Base-by-base conservation (phyloP, 2,329 filamentous ascomycete species). In the Diaporthe sp. region DNA sequence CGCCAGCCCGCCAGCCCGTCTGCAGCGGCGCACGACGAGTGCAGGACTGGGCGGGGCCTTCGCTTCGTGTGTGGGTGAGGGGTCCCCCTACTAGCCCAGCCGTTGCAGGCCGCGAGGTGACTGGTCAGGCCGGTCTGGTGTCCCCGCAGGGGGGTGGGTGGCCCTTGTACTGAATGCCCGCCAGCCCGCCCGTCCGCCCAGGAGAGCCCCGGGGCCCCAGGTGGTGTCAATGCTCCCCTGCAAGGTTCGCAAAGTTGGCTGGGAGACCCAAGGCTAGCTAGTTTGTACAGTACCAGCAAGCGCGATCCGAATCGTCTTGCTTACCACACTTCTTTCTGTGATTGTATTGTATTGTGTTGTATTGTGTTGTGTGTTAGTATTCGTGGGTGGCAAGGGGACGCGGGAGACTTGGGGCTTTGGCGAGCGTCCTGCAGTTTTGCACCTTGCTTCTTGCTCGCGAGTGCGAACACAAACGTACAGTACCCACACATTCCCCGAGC, bases 51-150 rank as follows among this genome's bases (percentile, higher is more conserved):
- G 56, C 56, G 70, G 70, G 70, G 70, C 56, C 47, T 35, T 68
- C 47, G 50, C 56, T 53, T 71, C 32, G 69, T n/a, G 44, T 42
- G 35, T 71, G 56, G 35, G 69, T 65, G 70, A 71, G 70, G 70
- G 70, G 56, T 25, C 55, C 47, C 47, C 63, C 63, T 68, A 68
- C 63, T 68, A 68, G 63, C 70, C 70, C 59, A 71, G 70, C 70
- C 70, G 70, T 71, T 71, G 44, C 70, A 61, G 59, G 30, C 70
- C 59, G 56, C 7, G 25, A 39, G 44, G 35, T 71, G 56, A 71
- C 44, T 71, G 70, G 70, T 53, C 44, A 63, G 63, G 30, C 63
- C 47, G 47, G 42, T 35, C 63, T 68, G 44, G 47, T 39, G 32
- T 37, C 44, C 63, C 44, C 30, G 35, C 70, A 71, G 58, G 58